Evolutionary conservation across 345 rosid species (phyloP).

Genomic region (Punica granatum): DNA sequence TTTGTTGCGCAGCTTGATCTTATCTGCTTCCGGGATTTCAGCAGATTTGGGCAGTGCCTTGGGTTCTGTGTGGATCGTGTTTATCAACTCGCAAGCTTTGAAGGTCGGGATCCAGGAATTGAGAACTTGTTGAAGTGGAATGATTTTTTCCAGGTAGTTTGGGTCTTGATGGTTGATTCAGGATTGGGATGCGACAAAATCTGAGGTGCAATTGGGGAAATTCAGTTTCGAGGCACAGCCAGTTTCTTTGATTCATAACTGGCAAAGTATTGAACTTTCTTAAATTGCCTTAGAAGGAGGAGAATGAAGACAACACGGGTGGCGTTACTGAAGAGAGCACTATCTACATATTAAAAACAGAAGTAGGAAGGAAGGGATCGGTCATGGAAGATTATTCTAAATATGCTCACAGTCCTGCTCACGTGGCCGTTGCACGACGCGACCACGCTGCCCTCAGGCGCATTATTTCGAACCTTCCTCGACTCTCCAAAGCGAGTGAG

Average conservation of each 20-base stretch:
- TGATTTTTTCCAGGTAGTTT: not conserved
- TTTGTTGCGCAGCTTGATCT: not conserved
- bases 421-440: conserved; percentile 67
- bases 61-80: not conserved
- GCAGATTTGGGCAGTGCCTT: not conserved
- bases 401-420: conserved; percentile 86
- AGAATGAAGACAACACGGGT: not conserved
- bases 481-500: conserved; percentile 73
- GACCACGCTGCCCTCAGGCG: conserved; percentile 64
- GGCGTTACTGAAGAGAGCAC: not conserved
- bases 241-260: not conserved
- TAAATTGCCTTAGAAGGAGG: not conserved
- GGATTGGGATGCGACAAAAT: not conserved
- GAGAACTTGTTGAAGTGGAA: not conserved
- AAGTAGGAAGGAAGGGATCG: conserved; percentile 7
- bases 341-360: not conserved
- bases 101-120: not conserved
- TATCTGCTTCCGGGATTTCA: not conserved
- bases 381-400: conserved; percentile 70
- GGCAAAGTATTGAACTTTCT: not conserved
- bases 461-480: conserved; percentile 57
- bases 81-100: not conserved
- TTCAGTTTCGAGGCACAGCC: not conserved
- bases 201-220: not conserved
- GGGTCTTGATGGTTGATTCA: not conserved